Evolutionary conservation across 805 yeast genomes (phyloP), one percentile per base, ranked within the genome.

Genomic region (Lachancea mirantina): DNA sequence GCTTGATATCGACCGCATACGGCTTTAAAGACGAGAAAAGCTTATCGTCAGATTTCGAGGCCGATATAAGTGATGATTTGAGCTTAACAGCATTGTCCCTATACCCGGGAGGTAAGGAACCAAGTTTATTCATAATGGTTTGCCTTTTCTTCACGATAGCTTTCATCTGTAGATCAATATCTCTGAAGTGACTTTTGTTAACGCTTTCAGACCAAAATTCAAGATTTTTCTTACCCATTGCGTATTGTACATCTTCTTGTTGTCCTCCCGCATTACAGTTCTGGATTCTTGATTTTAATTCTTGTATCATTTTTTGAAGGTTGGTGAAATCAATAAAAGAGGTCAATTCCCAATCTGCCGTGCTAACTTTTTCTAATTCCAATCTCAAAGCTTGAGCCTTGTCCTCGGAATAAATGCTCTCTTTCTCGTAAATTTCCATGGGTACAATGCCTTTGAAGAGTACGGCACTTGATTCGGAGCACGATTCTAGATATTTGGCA

Each of bases 361-460:
- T 70, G 36, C 83, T 88, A 14, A 76, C 70, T 39, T 69, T 69
- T 39, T 88, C 96, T 27, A 77, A 67, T 49, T 84, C 87, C 26
- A 64, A 68, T 47, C 97, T 70, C 28, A 85, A 57, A 22, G 84
- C 59, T 41, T 72, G 76, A 0, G 95, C 89, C 55, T 84, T 82
- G 52, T 84, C 87, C 52, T 89, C 98, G 0, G 95, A 81, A 54
- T 92, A 92, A 41, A 78, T 65, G 41, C 95, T 84, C 33, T 84
- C 73, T 46, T 82, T 76, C 57, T 89, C 95, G 50, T 87, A 95
- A 13, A 89, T 85, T 20, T 77, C 73, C 50, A 87, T 65, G 2
- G 97, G 97, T 5, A 92, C 75, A 14, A 89, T 82, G 41, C 78
- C 79, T 30, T 71, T 79, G 56, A 84, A 84, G 28, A 89, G 65